Base-by-base conservation (phyloP, 352 stramenopile species). In the Phytophthora pseudosyringae region DNA sequence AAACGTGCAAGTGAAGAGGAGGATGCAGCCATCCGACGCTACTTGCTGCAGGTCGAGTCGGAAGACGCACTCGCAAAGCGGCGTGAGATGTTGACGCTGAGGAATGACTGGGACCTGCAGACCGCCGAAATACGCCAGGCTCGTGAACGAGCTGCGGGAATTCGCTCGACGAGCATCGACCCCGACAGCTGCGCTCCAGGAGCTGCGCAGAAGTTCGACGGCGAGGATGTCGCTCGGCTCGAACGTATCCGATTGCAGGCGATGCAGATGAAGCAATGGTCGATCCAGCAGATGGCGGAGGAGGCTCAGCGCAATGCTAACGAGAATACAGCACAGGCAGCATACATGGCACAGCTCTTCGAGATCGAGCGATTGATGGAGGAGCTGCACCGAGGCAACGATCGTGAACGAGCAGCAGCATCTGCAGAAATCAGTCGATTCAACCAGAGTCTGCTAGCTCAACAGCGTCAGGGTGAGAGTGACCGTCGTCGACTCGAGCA, bases 31-130 rank as follows among this genome's bases (percentile, higher is more conserved):
- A 91, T 94, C 28, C 76, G 83, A 25, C 78, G 80, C 13, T 91
- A 91, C 62, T 51, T 94, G 73, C 64, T 91, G n/a, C 83, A 91
- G 39, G 71, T 94, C 43, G 85, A 93, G 61, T 88, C 82, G 0
- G 79, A 93, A 35, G 81, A 91, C 25, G 81, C 79, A 16, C 58
- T 86, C 8, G 80, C 76, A 11, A 83, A 80, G 56, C 81, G 81
- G 25, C 75, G 84, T 18, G 83, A 94, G 61, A 25, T 88, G 28
- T 44, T 89, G 26, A 90, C 80, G 29, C 69, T 94, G 33, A 75
- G 77, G 13, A 89, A 87, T 47, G 81, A 91, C 69, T 93, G 85
- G 82, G 51, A 73, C 7, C 48, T 68, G 15, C 85, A 93, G n/a
- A 56, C 47, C 7, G 64, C 54, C 1, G 57, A 83, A 60, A 39